Base-by-base conservation (phyloP, 108 stramenopile species). In the Seminavis robusta region DNA sequence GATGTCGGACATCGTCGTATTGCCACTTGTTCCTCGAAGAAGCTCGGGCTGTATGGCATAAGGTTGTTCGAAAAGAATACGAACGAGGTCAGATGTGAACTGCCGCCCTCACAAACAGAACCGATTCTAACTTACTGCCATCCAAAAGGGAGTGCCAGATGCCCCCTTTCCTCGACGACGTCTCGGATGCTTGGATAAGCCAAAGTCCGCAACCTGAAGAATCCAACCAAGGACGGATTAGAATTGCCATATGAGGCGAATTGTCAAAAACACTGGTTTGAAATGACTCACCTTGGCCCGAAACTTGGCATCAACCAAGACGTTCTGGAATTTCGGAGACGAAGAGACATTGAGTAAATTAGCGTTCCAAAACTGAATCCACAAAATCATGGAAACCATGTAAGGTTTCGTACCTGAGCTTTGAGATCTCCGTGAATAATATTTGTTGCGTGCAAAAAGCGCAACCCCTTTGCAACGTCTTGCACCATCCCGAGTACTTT, bases 1-100 rank as follows among this genome's bases (percentile, higher is more conserved):
- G 10, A 85, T 76, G 52, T 85, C 84, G 5, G 74, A 74, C 16
- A 50, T 62, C 1, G 74, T 6, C 2, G 74, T 73, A 51, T 85
- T 81, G 4, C 29, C 21, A 11, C 56, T 50, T 48, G 79, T 61
- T 20, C 71, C 74, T 2, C 57, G 30, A 25, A 85, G 45, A 4
- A 85, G 52, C 55, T 92, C 95, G 1, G 95, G n/a, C n/a, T n/a
- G n/a, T n/a, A n/a, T n/a, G n/a, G n/a, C n/a, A n/a, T n/a, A n/a
- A n/a, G n/a, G n/a, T n/a, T n/a, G n/a, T n/a, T n/a, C n/a, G n/a
- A n/a, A n/a, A n/a, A 90, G 91, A 96, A 6, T 19, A n/a, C 8
- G 6, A 13, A 15, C 19, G 19, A 44, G 43, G 20, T 6, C 7
- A 9, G 17, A n/a, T 44, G 7, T 19, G 43, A n/a, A n/a, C n/a